Evolutionary conservation across 2,329 filamentous ascomycete species (phyloP).

Genomic region (Cordyceps tenuipes): DNA sequence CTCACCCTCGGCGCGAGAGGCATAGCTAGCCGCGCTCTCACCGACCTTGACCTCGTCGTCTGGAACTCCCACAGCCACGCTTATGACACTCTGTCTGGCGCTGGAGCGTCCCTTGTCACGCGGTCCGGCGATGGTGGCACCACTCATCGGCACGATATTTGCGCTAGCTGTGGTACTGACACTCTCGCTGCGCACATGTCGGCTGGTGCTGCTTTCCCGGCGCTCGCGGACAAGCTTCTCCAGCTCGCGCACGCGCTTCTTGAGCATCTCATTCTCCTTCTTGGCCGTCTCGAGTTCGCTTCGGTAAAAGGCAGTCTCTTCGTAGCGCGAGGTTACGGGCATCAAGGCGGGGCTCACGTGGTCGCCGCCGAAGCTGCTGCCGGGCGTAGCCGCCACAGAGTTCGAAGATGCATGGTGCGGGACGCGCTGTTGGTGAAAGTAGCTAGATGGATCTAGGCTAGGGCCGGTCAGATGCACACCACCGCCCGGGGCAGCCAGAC

Average conservation of each 20-base stretch:
- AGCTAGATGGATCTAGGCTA: conserved; percentile 28
- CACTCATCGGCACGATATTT: conserved; percentile 28
- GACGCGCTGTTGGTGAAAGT: conserved; percentile 41
- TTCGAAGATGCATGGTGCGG: conserved; percentile 25
- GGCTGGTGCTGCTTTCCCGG: conserved; percentile 38
- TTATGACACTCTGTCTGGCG: conserved; percentile 35
- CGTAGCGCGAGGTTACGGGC: conserved; percentile 50
- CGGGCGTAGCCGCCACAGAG: conserved; percentile 33
- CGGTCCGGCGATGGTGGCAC: conserved; percentile 37
- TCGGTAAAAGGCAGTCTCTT: conserved; percentile 53
- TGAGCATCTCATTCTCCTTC: conserved; percentile 55
- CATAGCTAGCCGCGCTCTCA: conserved; percentile 47
- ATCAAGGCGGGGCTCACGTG: conserved; percentile 46
- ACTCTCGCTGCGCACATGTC: conserved; percentile 40
- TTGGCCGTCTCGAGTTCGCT: conserved; percentile 54
- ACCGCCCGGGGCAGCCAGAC: conserved; percentile 38
- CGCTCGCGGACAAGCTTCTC: conserved; percentile 46
- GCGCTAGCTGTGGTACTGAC: conserved; percentile 44
- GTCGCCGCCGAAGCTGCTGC: conserved; percentile 24
- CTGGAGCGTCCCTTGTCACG: conserved; percentile 37
- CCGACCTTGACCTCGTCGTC: conserved; percentile 54
- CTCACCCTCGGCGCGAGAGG: not conserved
- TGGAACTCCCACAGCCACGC: conserved; percentile 44
- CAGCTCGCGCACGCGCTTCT: conserved; percentile 52
- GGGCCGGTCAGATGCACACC: conserved; percentile 32